Base-by-base conservation (phyloP, 2,329 filamentous ascomycete species). In the Rugonectria rugulosa region DNA sequence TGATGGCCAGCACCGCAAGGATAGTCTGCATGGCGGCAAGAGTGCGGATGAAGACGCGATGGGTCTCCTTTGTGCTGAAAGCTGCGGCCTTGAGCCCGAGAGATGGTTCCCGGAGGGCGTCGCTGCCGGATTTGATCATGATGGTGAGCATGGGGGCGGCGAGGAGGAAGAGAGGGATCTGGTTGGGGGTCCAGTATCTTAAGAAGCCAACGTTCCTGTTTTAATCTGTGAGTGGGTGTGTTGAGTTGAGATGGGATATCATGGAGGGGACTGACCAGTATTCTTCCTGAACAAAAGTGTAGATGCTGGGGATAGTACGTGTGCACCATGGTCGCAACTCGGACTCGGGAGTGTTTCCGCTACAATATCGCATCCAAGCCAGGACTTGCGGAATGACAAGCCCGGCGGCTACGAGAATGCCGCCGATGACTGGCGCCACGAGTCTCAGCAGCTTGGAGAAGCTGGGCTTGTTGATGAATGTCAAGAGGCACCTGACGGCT, bases 141-240 rank as follows among this genome's bases (percentile, higher is more conserved):
- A 97, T 71, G 29, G 77, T 77, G 45, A 97, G 77, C 80, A 94
- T 89, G 1, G 95, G 95, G 0, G 84, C 74, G 2, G 93, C 93
- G 10, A 99, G 82, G 19, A 93, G 67, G 74, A 99, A 99, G 2
- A 99, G 81, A 0, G 95, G 95, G 9, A 95, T 70, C 69, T 99
- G 97, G 6, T 88, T 86, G 1, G 88, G 61, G 0, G 88, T 96
- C 95, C 95, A 99, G 77, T 99, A 99, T 56, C 84, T 84, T 46
- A 98, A 82, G 63, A 96, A 89, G 0, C 95, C 95, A 47, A 90
- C 87, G 66, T 94, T 88, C 95, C 93, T 97, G 58, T 5, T 19
- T 31, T 12, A 8, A 31, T 14, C 10, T 43, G 36, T 70, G 64
- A 70, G 63, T 58, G 17, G 19, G 6, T 20, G n/a, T 19, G 4